phyloP scores from a whole-genome alignment of 1,284 basidiomycete species.

The Moesziomyces sp. region DNA sequence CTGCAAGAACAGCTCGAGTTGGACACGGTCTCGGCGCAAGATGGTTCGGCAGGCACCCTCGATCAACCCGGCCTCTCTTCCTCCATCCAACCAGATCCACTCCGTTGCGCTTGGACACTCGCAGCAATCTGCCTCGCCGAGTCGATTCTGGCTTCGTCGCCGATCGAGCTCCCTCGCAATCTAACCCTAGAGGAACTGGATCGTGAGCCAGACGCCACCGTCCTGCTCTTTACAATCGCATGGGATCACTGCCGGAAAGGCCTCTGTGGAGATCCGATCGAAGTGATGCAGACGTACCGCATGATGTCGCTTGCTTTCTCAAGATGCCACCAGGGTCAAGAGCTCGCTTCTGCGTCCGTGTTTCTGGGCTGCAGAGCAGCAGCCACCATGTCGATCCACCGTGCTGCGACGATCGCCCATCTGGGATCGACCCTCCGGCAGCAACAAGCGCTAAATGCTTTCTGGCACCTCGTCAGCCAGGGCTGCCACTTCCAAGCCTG shows the following conservation, averaged over 20 bases:
- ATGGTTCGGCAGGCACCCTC: neutral
- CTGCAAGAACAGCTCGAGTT: slow-evolving; percentile 3
- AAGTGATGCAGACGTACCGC: slow-evolving; percentile 13
- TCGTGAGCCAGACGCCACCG: neutral
- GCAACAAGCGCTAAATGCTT: slow-evolving; percentile 10
- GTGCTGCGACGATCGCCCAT: neutral
- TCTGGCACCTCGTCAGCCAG: slow-evolving; percentile 13
- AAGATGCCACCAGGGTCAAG: slow-evolving; percentile 9
- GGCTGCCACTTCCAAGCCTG: slow-evolving; percentile 10
- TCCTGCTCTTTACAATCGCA: slow-evolving; percentile 3
- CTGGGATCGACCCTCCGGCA: slow-evolving; percentile 1
- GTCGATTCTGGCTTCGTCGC: neutral
- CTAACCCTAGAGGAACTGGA: neutral
- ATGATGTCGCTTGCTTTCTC: slow-evolving; percentile 13
- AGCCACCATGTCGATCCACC: slow-evolving; percentile 8
- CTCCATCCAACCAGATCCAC: too few species aligned
- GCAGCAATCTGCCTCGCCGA: too few species aligned
- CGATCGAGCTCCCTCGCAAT: slow-evolving; percentile 5
- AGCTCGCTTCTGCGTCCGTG: slow-evolving; percentile 4
- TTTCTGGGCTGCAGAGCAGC: slow-evolving; percentile 13
- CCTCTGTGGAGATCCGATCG: slow-evolving; percentile 3
- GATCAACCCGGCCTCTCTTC: neutral
- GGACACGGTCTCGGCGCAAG: neutral
- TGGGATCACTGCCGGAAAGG: slow-evolving; percentile 7
- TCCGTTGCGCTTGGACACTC: too few species aligned